These are phyloP conservation scores for Scedosporium dehoogii DNA, from an alignment of 2,329 filamentous ascomycete genomes.

Conservation along the genomic window DNA sequence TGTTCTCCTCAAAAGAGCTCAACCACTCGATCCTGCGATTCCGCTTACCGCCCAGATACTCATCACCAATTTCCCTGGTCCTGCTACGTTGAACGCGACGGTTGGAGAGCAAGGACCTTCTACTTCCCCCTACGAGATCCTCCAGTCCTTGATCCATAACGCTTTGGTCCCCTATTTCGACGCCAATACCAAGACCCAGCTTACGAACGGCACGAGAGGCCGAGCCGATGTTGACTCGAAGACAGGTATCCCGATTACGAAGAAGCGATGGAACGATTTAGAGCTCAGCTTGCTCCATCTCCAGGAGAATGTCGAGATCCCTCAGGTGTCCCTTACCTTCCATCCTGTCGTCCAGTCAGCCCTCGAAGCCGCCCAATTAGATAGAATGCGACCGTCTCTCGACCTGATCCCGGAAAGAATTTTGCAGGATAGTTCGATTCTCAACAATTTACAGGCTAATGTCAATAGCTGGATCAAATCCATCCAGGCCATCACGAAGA, in stretches of 20 bases:
- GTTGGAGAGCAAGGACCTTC: constrained; percentile 61
- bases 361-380: constrained; percentile 64
- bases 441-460: constrained; percentile 86
- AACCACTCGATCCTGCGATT: constrained; percentile 73
- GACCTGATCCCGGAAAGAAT: constrained; percentile 67
- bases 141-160: constrained; percentile 86
- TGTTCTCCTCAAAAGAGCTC: constrained; percentile 80
- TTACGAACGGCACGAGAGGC: constrained; percentile 53
- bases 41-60: constrained; percentile 84
- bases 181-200: constrained; percentile 77
- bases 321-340: constrained; percentile 76
- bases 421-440: constrained; percentile 81
- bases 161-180: constrained; percentile 95
- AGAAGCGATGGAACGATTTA: constrained; percentile 92
- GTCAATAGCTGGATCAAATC: constrained; percentile 99
- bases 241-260: constrained; percentile 91
- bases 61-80: constrained; percentile 82
- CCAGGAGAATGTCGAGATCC: constrained; percentile 97
- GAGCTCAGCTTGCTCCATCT: constrained; percentile 84
- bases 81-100: constrained; percentile 57
- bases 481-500: constrained; percentile 91
- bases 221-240: constrained; percentile 82
- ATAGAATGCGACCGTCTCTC: constrained; percentile 59
- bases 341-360: constrained; percentile 82
- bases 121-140: constrained; percentile 78